Percentiles rank a stretch among this genome's conserved stretches.
These are phyloP conservation scores for Penicillium arizonense DNA, from an alignment of 495 filamentous ascomycete genomes.

Conservation along the genomic window DNA sequence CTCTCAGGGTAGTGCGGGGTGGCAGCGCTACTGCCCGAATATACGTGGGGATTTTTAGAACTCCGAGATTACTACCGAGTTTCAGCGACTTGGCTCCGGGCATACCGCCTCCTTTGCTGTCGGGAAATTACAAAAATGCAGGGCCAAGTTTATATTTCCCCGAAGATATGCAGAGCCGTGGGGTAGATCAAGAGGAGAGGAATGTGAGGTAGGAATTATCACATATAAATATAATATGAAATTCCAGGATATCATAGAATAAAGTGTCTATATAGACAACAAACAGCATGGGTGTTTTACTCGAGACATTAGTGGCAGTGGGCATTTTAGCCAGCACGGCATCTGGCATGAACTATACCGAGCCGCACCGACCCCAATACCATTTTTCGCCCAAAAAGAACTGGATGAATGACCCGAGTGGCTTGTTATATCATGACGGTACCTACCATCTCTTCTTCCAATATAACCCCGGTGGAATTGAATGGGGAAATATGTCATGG, in stretches of 20 bases:
- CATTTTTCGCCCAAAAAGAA: conserved; percentile 53
- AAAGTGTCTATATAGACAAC: no score
- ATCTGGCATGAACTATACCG: conserved; percentile 30
- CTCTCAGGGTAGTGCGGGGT: neutral
- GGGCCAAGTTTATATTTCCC: neutral
- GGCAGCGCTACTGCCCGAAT: neutral
- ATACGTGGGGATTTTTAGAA: neutral
- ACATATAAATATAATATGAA: neutral
- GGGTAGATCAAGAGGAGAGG: neutral
- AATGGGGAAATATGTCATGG: conserved; percentile 39
- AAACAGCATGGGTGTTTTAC: no score
- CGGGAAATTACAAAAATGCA: neutral
- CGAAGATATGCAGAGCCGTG: conserved; percentile 2
- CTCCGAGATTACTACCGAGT: conserved; percentile 8
- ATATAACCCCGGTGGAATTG: conserved; percentile 34
- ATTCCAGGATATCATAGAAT: no score
- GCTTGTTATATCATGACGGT: conserved; percentile 43
- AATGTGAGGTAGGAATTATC: neutral
- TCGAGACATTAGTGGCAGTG: no score
- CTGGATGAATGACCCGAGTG: conserved; percentile 63
- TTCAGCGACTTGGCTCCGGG: conserved; percentile 4
- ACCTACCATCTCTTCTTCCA: conserved; percentile 41
- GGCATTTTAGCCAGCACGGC: no score
- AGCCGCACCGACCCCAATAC: conserved; percentile 42
- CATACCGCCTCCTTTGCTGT: neutral